A percentile compares a stretch with the other conserved stretches of the same genome.
Conservation (phyloP, 2,329 filamentous ascomycete species). For the Ophiostoma ips region DNA sequence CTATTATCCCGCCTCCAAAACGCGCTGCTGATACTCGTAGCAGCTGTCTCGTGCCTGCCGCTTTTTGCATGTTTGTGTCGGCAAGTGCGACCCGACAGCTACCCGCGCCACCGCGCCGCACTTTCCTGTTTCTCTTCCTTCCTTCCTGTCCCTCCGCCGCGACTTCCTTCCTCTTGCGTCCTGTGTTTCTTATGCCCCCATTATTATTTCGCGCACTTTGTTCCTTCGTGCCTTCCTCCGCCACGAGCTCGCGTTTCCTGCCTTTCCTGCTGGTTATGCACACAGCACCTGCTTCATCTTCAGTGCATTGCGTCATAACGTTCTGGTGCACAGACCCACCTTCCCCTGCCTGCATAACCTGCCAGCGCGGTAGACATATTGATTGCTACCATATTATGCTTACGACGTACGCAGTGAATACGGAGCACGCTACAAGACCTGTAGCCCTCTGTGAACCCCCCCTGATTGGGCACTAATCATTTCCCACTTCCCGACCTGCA, state of each 20-base stretch:
- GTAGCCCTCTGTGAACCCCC: too few species aligned
- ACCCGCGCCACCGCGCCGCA: not conserved
- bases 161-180: not conserved
- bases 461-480: not conserved
- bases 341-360: constrained; percentile 1
- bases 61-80: too few species aligned
- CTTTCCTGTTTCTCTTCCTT: not conserved
- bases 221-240: too few species aligned
- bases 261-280: not conserved
- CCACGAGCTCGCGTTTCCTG: too few species aligned
- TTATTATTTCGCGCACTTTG: too few species aligned
- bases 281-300: not conserved
- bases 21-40: too few species aligned
- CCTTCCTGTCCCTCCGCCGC: not conserved
- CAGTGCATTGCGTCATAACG: constrained; percentile 11
- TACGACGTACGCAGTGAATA: too few species aligned
- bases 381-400: too few species aligned
- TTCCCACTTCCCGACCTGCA: not conserved
- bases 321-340: not conserved
- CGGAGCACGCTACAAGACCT: too few species aligned
- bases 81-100: constrained; percentile 3
- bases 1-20: too few species aligned
- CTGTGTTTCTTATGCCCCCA: too few species aligned
- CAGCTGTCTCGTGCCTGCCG: not conserved
- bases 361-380: too few species aligned